Evolutionary conservation across 257 asterid species (phyloP).

Genomic region (Asclepias syriaca): DNA sequence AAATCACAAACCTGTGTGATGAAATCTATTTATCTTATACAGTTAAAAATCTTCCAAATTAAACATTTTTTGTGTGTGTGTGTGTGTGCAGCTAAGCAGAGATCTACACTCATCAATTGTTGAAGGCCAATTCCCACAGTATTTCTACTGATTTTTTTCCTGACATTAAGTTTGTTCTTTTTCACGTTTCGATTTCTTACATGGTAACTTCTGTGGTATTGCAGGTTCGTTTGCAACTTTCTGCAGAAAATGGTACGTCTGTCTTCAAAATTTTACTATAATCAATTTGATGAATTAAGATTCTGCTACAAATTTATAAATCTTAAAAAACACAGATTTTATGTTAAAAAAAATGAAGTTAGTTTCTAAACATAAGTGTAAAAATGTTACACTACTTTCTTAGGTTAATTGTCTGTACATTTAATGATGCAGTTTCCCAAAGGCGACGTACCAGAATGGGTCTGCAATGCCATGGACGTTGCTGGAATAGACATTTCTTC

Average conservation of each 20-base stretch:
- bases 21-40: not conserved
- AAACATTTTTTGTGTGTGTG: too few relatives aligned
- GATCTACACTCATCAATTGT: conserved; percentile 75
- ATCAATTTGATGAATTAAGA: too few relatives aligned
- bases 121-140: conserved; percentile 81
- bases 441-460: conserved; percentile 91
- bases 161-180: not conserved
- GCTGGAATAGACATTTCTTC: conserved; percentile 88
- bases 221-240: conserved; percentile 80
- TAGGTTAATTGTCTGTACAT: not conserved
- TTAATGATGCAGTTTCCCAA: conserved; percentile 59
- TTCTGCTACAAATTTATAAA: too few relatives aligned
- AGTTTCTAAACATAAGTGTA: too few relatives aligned
- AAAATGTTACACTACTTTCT: too few relatives aligned
- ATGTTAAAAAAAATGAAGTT: too few relatives aligned
- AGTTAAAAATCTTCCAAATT: not conserved
- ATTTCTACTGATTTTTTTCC: conserved; percentile 23
- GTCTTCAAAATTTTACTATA: not conserved
- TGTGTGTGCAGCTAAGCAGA: conserved; percentile 70
- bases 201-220: not conserved
- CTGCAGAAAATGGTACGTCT: conserved; percentile 74
- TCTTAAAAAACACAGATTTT: too few relatives aligned
- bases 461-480: conserved; percentile 97
- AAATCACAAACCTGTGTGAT: not conserved
- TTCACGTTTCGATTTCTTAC: conserved; percentile 5